A percentile compares a stretch with the other conserved stretches of the same genome.
phyloP scores from a whole-genome alignment of 2,329 filamentous ascomycete genomes.

The Emericellopsis atlantica region DNA sequence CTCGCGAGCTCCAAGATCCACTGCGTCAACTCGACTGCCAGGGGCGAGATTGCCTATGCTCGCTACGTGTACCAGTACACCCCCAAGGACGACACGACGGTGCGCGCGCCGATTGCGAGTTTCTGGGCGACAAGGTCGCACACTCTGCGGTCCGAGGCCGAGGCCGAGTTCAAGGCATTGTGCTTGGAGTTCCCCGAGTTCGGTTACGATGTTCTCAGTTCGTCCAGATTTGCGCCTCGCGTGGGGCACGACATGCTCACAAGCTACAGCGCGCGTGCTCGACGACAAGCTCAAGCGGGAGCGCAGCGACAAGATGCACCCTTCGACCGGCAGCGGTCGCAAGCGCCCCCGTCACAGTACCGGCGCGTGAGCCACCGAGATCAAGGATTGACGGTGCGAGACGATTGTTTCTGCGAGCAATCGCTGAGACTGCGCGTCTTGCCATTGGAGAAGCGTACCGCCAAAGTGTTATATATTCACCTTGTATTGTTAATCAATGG shows the following conservation, averaged over 20 bases:
- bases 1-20: constrained; percentile 86
- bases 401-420: too few relatives aligned
- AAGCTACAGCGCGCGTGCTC: constrained; percentile 40
- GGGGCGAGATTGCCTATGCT: constrained; percentile 84
- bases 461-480: too few relatives aligned
- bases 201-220: constrained; percentile 82
- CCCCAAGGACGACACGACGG: constrained; percentile 51
- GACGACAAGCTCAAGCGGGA: constrained; percentile 56
- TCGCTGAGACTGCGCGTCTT: too few relatives aligned
- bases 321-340: constrained; percentile 32
- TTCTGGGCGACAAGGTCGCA: constrained; percentile 81
- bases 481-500: too few relatives aligned
- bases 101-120: constrained; percentile 73
- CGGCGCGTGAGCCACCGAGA: constrained; percentile 5
- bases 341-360: constrained; percentile 45
- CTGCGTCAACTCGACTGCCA: constrained; percentile 75
- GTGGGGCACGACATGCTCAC: constrained; percentile 7
- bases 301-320: constrained; percentile 46
- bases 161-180: constrained; percentile 70
- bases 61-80: constrained; percentile 82
- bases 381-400: too few relatives aligned
- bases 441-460: too few relatives aligned
- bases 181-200: constrained; percentile 88
- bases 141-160: constrained; percentile 72
- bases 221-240: constrained; percentile 15